Evolutionary conservation across 129 eudicot genomes (phyloP).

Genomic region (Lactuca saligna): DNA sequence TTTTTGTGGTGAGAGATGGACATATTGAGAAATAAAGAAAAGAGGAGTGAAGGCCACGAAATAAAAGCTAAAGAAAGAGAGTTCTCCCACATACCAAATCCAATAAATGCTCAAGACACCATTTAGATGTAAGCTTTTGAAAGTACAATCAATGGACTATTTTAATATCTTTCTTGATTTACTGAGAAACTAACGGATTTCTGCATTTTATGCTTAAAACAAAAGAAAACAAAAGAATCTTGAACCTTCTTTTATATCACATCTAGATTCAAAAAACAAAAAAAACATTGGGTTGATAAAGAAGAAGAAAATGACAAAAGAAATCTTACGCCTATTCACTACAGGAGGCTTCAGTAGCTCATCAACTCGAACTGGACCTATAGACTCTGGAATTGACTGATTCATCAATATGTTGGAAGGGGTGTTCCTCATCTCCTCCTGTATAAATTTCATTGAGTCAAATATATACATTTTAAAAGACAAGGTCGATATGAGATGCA

Average conservation of each 20-base stretch:
- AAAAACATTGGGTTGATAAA: neutral
- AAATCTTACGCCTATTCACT: slow-evolving; percentile 77
- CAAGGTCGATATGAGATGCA: neutral
- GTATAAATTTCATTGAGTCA: too few species aligned
- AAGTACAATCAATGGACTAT: slow-evolving; percentile 16
- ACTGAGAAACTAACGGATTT: slow-evolving; percentile 6
- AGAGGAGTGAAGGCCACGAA: slow-evolving; percentile 37
- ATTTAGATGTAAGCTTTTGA: slow-evolving; percentile 41
- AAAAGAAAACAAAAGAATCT: slow-evolving; percentile 6
- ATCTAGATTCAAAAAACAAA: neutral
- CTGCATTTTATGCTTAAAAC: slow-evolving; percentile 4
- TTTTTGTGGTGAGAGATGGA: slow-evolving; percentile 30
- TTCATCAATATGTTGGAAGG: slow-evolving; percentile 66
- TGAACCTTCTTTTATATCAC: neutral
- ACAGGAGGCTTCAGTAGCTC: slow-evolving; percentile 88
- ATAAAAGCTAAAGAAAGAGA: slow-evolving; percentile 38
- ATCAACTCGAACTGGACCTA: slow-evolving; percentile 61
- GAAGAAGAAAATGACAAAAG: slow-evolving; percentile 7
- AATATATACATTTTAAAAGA: neutral
- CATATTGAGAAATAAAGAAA: slow-evolving; percentile 34
- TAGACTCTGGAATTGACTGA: slow-evolving; percentile 52
- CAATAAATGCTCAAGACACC: slow-evolving; percentile 27
- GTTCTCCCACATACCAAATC: slow-evolving; percentile 19
- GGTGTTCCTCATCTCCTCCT: slow-evolving; percentile 76
- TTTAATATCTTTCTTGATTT: slow-evolving; percentile 4